Conservation (phyloP, 495 filamentous ascomycete genomes). For the Ascobolus immersus region DNA sequence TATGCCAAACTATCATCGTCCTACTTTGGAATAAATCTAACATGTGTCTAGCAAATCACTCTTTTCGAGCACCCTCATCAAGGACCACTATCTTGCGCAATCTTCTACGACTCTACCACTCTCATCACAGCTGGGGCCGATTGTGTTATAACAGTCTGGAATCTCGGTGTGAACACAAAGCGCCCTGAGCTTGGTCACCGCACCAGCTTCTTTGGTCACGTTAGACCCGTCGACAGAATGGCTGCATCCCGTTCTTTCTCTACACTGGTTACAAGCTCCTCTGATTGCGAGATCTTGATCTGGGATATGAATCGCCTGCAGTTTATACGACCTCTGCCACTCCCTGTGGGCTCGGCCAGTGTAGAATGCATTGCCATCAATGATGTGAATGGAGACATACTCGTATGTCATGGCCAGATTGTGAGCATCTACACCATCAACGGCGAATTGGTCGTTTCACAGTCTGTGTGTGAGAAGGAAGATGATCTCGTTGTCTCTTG, state of each 20-base stretch:
- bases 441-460: conserved; percentile 52
- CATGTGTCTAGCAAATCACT: conserved; percentile 28
- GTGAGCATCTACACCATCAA: conserved; percentile 73
- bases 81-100: conserved; percentile 53
- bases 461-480: conserved; percentile 42
- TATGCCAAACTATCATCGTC: conserved; percentile 10
- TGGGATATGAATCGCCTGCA: conserved; percentile 84
- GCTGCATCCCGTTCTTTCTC: conserved; percentile 72
- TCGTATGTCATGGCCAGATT: conserved; percentile 49
- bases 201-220: conserved; percentile 69
- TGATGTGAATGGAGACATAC: conserved; percentile 66
- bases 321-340: conserved; percentile 52
- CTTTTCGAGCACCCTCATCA: conserved; percentile 84
- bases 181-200: conserved; percentile 57
- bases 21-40: conserved; percentile 8
- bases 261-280: conserved; percentile 53
- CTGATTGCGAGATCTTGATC: conserved; percentile 56
- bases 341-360: conserved; percentile 18
- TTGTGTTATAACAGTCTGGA: conserved; percentile 70
- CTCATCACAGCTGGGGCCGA: conserved; percentile 77
- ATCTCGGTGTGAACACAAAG: conserved; percentile 33
- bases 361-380: conserved; percentile 62
- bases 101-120: conserved; percentile 70
- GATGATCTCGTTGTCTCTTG: conserved; percentile 57
- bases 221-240: conserved; percentile 49